Percentiles rank a stretch among this genome's conserved stretches.
Conservation (phyloP, 1,284 basidiomycete genomes). For the Malassezia caprae region DNA sequence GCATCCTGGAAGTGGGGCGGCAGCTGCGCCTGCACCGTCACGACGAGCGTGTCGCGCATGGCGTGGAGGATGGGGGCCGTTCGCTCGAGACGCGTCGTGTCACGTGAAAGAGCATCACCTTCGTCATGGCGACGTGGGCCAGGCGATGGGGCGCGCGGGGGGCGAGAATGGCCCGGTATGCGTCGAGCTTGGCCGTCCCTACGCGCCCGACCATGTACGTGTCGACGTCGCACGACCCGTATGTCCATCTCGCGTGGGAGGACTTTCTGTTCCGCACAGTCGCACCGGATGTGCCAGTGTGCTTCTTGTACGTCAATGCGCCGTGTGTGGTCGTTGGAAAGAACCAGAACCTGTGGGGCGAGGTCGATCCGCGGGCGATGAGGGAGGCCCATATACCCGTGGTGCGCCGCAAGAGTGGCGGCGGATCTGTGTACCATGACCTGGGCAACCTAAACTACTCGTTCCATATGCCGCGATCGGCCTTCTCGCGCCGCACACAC, state of each 20-base stretch:
- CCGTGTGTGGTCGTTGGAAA: slow-evolving; percentile 90
- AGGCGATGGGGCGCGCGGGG: background rate
- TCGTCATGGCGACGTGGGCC: background rate
- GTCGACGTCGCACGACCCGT: slow-evolving; percentile 72
- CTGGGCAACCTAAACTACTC: slow-evolving; percentile 95
- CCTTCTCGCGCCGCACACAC: slow-evolving; percentile 72
- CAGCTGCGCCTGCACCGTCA: slow-evolving; percentile 12
- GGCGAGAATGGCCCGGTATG: background rate
- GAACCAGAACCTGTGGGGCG: slow-evolving; percentile 95
- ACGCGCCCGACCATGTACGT: slow-evolving; percentile 53
- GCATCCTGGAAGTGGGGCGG: slow-evolving; percentile 61
- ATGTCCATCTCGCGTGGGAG: slow-evolving; percentile 86
- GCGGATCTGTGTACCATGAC: slow-evolving; percentile 97
- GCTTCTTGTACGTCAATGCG: slow-evolving; percentile 77
- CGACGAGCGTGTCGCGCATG: slow-evolving; percentile 2
- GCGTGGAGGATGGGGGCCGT: background rate
- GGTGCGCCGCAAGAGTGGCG: slow-evolving; percentile 78
- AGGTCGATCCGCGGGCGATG: slow-evolving; percentile 65
- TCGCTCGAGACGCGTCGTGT: background rate
- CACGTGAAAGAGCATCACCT: background rate
- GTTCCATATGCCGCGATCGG: slow-evolving; percentile 69
- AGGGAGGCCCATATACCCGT: slow-evolving; percentile 59
- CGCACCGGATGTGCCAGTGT: slow-evolving; percentile 49
- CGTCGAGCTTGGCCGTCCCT: background rate
- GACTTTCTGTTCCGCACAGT: slow-evolving; percentile 51